These are phyloP conservation scores for Aspergillus latus DNA, from an alignment of 2,329 filamentous ascomycete genomes.

Conservation along the genomic window DNA sequence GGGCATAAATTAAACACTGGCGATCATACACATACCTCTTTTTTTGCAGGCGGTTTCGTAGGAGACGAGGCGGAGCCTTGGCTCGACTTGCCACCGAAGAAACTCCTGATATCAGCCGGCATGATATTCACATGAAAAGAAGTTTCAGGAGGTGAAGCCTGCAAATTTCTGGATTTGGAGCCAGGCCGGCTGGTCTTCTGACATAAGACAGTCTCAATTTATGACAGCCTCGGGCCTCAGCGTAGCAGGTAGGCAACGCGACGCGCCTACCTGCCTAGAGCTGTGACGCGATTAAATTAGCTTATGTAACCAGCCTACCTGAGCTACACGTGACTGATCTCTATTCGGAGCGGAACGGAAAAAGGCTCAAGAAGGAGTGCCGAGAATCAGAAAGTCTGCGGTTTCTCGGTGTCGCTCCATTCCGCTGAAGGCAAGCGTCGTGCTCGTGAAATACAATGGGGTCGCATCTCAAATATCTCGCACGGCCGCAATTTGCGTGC, in stretches of 20 bases:
- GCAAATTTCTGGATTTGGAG: background rate
- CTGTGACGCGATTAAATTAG: conserved; percentile 25
- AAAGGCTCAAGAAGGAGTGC: conserved; percentile 17
- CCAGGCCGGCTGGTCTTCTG: background rate
- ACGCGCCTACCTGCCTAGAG: conserved; percentile 27
- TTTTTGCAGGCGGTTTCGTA: conserved; percentile 45
- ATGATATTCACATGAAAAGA: conserved; percentile 48
- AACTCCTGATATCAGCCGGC: conserved; percentile 83
- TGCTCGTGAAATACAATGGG: conserved; percentile 31
- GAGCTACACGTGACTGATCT: background rate
- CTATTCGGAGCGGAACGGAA: conserved; percentile 22
- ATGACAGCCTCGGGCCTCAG: background rate
- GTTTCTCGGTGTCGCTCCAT: conserved; percentile 13
- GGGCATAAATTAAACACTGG: no score
- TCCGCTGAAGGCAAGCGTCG: background rate
- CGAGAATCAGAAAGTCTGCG: conserved; percentile 23
- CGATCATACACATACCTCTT: conserved; percentile 36
- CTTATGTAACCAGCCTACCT: conserved; percentile 25
- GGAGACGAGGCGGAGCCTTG: conserved; percentile 53
- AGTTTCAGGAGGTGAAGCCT: background rate
- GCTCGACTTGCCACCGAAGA: conserved; percentile 77
- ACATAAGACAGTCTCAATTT: background rate
- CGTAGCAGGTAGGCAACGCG: conserved; percentile 27
- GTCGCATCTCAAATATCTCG: conserved; percentile 37
- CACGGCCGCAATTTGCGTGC: conserved; percentile 36